These are phyloP conservation scores for Amaranthus cruentus DNA, from an alignment of 148 eudicot genomes.

Conservation along the genomic window DNA sequence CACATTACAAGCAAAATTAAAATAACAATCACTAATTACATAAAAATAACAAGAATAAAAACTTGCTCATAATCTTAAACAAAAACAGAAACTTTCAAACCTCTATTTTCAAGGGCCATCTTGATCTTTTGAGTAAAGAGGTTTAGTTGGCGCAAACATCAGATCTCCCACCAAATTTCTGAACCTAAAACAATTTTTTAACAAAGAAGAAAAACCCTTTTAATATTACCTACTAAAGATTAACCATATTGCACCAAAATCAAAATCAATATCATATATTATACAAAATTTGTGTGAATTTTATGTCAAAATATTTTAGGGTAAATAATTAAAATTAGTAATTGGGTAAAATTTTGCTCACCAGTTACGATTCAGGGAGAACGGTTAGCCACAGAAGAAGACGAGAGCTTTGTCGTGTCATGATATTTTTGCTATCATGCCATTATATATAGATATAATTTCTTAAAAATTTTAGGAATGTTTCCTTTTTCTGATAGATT, in stretches of 20 bases:
- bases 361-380: slow-evolving; percentile 31
- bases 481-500: no score
- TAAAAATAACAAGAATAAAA: background rate
- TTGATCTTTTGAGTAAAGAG: slow-evolving; percentile 40
- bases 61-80: background rate
- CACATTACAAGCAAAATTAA: background rate
- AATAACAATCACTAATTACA: background rate
- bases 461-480: background rate
- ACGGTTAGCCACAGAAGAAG: slow-evolving; percentile 23
- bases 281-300: slow-evolving; percentile 1
- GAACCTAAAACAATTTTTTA: slow-evolving; percentile 11
- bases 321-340: background rate
- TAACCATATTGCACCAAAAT: background rate
- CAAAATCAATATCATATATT: background rate
- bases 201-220: slow-evolving; percentile 26
- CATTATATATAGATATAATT: background rate
- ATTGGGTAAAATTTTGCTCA: slow-evolving; percentile 24
- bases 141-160: slow-evolving; percentile 60
- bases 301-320: background rate
- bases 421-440: slow-evolving; percentile 22
- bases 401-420: slow-evolving; percentile 11
- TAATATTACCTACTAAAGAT: slow-evolving; percentile 4
- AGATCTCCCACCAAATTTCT: slow-evolving; percentile 46
- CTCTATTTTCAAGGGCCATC: slow-evolving; percentile 57
- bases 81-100: slow-evolving; percentile 24